Conservation (phyloP, 768 basidiomycete species). For the Phylloporus arenicola region DNA sequence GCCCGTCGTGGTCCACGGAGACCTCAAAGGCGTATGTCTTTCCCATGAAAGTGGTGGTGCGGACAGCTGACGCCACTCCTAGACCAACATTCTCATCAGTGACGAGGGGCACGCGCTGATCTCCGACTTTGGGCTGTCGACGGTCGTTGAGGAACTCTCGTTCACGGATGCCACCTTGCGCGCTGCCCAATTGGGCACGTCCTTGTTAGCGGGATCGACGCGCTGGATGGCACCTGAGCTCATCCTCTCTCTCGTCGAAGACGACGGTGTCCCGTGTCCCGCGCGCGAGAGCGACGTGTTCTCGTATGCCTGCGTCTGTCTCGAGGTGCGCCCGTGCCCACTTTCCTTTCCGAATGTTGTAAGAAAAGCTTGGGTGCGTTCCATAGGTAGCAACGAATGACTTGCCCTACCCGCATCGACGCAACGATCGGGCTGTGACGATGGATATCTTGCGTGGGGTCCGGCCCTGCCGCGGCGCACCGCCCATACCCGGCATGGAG, state of each 20-base stretch:
- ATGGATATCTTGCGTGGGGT: constrained; percentile 51
- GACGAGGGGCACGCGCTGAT: constrained; percentile 48
- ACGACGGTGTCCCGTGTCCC: constrained; percentile 36
- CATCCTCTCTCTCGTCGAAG: constrained; percentile 45
- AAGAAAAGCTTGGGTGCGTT: neutral
- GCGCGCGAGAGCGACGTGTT: constrained; percentile 55
- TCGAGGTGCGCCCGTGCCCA: constrained; percentile 39
- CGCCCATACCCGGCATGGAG: constrained; percentile 14
- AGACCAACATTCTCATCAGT: constrained; percentile 57
- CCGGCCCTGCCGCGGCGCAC: constrained; percentile 37
- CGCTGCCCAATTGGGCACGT: constrained; percentile 25
- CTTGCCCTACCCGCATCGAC: constrained; percentile 48
- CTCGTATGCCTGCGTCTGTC: constrained; percentile 53
- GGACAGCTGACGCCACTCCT: neutral
- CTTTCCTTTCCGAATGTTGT: neutral
- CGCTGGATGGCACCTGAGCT: constrained; percentile 52
- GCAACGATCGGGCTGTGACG: constrained; percentile 52
- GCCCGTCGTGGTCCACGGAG: constrained; percentile 55
- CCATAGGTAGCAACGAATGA: constrained; percentile 47
- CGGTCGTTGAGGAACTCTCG: constrained; percentile 50
- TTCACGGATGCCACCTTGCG: constrained; percentile 23
- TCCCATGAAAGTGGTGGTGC: neutral
- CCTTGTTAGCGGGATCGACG: constrained; percentile 31
- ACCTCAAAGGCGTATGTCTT: constrained; percentile 53
- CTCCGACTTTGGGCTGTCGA: constrained; percentile 59